phyloP scores from a whole-genome alignment of 1,139 yeast species.

The Yamadazyma mexicana region DNA sequence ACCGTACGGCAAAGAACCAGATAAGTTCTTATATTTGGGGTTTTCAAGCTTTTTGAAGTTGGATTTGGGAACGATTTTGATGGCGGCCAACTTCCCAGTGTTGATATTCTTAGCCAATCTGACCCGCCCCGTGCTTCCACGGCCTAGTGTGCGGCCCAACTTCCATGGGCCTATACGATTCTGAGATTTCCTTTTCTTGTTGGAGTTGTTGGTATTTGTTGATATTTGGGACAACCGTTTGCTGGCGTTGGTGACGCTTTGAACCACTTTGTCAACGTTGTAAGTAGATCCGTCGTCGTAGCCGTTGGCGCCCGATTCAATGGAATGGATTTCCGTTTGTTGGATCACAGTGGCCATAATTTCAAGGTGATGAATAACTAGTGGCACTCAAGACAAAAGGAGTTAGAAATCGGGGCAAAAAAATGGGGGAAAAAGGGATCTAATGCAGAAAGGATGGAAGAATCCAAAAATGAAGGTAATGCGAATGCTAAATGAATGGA shows the following conservation, averaged over 20 bases:
- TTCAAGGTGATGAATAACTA: background rate
- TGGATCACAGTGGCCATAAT: slow-evolving; percentile 1
- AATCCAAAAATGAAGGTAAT: background rate
- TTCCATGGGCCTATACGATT: slow-evolving; percentile 96
- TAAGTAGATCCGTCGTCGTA: slow-evolving; percentile 10
- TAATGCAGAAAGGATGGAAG: too few relatives aligned
- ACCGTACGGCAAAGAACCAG: slow-evolving; percentile 74
- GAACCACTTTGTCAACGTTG: slow-evolving; percentile 48
- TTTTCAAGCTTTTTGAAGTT: slow-evolving; percentile 56
- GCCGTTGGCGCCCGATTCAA: background rate
- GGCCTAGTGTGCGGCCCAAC: slow-evolving; percentile 88
- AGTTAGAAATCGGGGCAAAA: too few relatives aligned
- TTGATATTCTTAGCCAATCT: slow-evolving; percentile 82
- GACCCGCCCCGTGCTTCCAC: slow-evolving; percentile 95
- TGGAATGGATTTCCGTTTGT: background rate
- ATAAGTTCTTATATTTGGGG: slow-evolving; percentile 44
- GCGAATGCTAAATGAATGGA: too few relatives aligned
- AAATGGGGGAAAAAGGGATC: too few relatives aligned
- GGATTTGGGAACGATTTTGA: slow-evolving; percentile 91
- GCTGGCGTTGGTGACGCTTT: slow-evolving; percentile 61
- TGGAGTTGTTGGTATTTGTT: slow-evolving; percentile 48
- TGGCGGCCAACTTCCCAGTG: slow-evolving; percentile 92
- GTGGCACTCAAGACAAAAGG: too few relatives aligned
- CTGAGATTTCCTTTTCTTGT: slow-evolving; percentile 57
- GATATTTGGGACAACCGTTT: slow-evolving; percentile 66